Evolutionary conservation across 139 green algal species (phyloP).

Genomic region (Nannochloris sp.): DNA sequence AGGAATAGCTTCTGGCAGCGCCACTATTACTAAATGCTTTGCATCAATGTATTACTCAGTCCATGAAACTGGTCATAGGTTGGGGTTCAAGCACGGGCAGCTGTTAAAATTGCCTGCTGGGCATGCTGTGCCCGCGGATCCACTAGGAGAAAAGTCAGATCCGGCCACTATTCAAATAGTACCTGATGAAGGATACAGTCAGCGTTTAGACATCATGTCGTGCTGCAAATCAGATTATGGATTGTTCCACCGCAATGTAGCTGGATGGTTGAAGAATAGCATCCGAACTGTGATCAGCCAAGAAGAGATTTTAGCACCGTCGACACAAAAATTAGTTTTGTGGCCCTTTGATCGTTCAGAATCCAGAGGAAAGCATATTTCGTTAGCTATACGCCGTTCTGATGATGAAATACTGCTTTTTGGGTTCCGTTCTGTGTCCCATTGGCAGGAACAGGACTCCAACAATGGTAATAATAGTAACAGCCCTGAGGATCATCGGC

Average conservation of each 20-base stretch:
- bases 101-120: not conserved
- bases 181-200: not conserved
- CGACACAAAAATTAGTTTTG: not conserved
- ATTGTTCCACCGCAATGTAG: constrained; percentile 15
- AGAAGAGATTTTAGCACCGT: not conserved
- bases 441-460: constrained; percentile 16
- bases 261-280: constrained; percentile 10
- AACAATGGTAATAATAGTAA: not conserved
- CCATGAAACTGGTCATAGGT: constrained; percentile 14
- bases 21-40: constrained; percentile 20
- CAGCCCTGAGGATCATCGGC: constrained; percentile 5
- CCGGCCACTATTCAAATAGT: constrained; percentile 22
- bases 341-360: constrained; percentile 35
- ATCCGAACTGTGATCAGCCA: not conserved
- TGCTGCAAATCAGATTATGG: constrained; percentile 13
- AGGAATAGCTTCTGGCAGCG: not conserved
- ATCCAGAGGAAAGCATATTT: constrained; percentile 12
- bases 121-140: not conserved
- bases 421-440: constrained; percentile 9
- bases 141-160: constrained; percentile 3
- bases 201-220: constrained; percentile 14
- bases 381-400: constrained; percentile 7
- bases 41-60: constrained; percentile 21
- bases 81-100: constrained; percentile 7
- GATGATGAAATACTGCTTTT: constrained; percentile 15